Percentiles rank a stretch among this genome's conserved stretches.
These are phyloP conservation scores for Saitoella complicata DNA, from an alignment of 805 yeast genomes.

Conservation along the genomic window DNA sequence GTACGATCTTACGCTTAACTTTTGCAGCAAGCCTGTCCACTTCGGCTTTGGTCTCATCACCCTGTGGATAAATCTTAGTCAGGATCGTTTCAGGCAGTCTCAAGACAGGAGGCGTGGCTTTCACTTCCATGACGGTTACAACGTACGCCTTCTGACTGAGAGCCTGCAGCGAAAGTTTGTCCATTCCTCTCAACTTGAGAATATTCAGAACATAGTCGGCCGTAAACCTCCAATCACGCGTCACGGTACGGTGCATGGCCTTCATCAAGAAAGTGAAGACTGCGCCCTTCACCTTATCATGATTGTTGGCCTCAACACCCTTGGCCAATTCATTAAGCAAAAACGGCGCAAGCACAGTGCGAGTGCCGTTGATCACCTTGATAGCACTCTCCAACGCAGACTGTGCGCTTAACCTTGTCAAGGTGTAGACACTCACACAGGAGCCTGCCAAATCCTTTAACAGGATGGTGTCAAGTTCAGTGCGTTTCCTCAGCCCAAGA, in stretches of 20 bases:
- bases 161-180: constrained; percentile 8
- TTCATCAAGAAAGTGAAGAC: constrained; percentile 7
- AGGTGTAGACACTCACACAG: constrained; percentile 53
- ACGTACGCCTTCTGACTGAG: constrained; percentile 4
- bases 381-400: constrained; percentile 48
- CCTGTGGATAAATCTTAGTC: no score
- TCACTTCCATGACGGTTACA: no score
- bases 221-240: constrained; percentile 5
- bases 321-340: constrained; percentile 34
- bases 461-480: constrained; percentile 44
- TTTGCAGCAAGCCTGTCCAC: not conserved
- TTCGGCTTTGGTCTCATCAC: not conserved
- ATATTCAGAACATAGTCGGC: constrained; percentile 5
- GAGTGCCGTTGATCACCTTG: constrained; percentile 53
- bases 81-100: no score
- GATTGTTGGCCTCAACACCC: constrained; percentile 34
- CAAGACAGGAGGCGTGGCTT: no score
- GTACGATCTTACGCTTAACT: constrained; percentile 5
- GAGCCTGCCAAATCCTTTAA: constrained; percentile 48
- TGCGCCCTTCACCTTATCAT: constrained; percentile 46
- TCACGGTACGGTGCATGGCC: constrained; percentile 7
- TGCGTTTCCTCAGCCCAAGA: constrained; percentile 56
- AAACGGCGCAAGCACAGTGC: constrained; percentile 34
- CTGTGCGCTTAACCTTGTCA: constrained; percentile 57
- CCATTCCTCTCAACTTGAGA: constrained; percentile 7